These are phyloP conservation scores for Strigomonas culicis DNA, from an alignment of 208 protist species.

Conservation along the genomic window DNA sequence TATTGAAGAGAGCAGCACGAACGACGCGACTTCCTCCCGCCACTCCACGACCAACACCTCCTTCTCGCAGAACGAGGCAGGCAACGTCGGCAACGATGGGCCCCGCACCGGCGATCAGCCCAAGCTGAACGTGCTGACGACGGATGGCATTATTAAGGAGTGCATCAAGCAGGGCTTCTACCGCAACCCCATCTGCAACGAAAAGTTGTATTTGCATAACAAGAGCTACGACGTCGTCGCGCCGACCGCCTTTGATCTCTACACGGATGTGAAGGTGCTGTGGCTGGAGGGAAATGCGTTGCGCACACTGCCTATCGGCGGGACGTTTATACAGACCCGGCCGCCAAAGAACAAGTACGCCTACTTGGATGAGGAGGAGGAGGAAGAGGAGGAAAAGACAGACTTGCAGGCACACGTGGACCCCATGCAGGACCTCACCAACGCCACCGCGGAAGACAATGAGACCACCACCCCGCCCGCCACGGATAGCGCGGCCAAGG, in stretches of 20 bases:
- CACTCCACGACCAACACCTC: conserved; percentile 20
- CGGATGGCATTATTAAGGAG: conserved; percentile 75
- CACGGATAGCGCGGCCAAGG: no score
- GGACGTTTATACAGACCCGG: conserved; percentile 31
- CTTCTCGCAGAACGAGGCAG: conserved; percentile 11
- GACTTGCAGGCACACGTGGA: conserved; percentile 19
- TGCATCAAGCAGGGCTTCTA: conserved; percentile 88
- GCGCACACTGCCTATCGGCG: conserved; percentile 49
- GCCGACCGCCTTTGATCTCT: conserved; percentile 68
- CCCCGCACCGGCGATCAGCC: neutral
- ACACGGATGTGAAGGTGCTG: conserved; percentile 88
- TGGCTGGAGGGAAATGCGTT: conserved; percentile 94
- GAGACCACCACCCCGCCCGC: no score
- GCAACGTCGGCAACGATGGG: neutral
- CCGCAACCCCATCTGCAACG: conserved; percentile 91
- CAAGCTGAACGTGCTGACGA: conserved; percentile 45
- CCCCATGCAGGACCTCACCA: conserved; percentile 18
- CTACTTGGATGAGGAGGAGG: conserved; percentile 9
- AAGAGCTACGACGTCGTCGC: conserved; percentile 87
- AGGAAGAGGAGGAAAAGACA: conserved; percentile 2
- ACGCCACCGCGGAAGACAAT: neutral
- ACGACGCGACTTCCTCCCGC: conserved; percentile 43
- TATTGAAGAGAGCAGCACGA: conserved; percentile 38
- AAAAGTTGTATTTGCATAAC: conserved; percentile 93
- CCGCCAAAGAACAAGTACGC: conserved; percentile 26